Evolutionary conservation across 2,329 filamentous ascomycete species (phyloP), one percentile per base, ranked within the genome.

Genomic region (Cladophialophora exuberans): DNA sequence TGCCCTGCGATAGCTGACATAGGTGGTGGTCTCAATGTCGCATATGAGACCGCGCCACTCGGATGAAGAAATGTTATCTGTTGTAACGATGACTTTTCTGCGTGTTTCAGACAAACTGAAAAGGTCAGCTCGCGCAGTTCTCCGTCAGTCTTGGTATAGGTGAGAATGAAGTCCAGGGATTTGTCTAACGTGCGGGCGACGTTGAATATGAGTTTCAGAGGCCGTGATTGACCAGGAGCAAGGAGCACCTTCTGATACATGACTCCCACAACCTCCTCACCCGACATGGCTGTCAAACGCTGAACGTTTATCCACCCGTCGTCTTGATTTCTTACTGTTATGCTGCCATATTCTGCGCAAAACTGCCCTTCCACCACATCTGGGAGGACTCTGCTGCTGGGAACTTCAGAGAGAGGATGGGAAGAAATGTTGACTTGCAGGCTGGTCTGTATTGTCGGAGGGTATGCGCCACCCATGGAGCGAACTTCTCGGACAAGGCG

Each of bases 401-500:
- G 52, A 25, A 70, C 64, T 10, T 73, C 54, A 17, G 64, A 64
- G 23, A 77, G 9, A 54, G 49, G 13, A 61, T 63, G 28, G 10
- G 61, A 54, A 4, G 66, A 63, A 26, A 67, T 38, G 48, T 68
- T 59, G 17, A 69, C 66, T 45, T 70, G 66, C 25, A 80, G 52
- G 2, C 65, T 65, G 25, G 81, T 67, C 18, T 73, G 69, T 13
- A 83, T 69, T 2, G 61, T 72, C 6, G 80, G 79, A 20, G 73
- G 68, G n/a, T 70, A 73, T 26, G 76, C 69, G 4, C 77, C 81
- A 33, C 81, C 81, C 66, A 82, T 77, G 5, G 78, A 75, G 54
- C 82, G 72, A n/a, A 83, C 78, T 69, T 84, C 82, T 59, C 81
- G 74, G 13, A 80, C 69, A 3, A 83, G 68, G 23, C 81, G 76